A percentile compares a stretch with the other conserved stretches of the same genome.
Evolutionary conservation across 257 asterid species (phyloP).

Genomic region (Plantago major): DNA sequence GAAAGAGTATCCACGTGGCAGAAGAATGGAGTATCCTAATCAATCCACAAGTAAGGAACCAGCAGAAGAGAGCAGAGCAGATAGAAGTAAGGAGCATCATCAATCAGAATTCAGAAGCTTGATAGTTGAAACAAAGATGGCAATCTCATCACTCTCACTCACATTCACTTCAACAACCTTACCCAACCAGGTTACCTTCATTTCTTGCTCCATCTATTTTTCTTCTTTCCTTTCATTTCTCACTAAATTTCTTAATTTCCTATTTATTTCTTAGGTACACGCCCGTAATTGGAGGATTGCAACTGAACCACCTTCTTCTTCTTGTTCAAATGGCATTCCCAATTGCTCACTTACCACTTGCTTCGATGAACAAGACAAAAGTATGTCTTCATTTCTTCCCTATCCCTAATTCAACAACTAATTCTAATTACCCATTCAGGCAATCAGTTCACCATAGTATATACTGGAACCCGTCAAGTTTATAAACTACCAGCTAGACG

Average conservation of each 20-base stretch:
- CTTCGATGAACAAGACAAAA: conserved; percentile 30
- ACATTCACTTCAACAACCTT: conserved; percentile 37
- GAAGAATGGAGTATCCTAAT: conserved; percentile 20
- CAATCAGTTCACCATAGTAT: too few relatives aligned
- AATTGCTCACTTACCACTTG: conserved; percentile 36
- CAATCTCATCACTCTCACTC: conserved; percentile 53
- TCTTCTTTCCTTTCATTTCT: not conserved
- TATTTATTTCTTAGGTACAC: conserved; percentile 23
- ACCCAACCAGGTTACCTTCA: conserved; percentile 29
- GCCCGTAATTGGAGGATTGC: conserved; percentile 24
- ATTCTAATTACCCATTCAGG: too few relatives aligned
- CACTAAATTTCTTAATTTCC: not conserved
- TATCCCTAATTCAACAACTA: too few relatives aligned
- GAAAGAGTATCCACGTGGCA: conserved; percentile 2
- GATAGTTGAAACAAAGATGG: conserved; percentile 30
- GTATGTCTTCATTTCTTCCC: conserved; percentile 24
- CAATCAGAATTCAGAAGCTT: too few relatives aligned
- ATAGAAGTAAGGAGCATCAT: too few relatives aligned
- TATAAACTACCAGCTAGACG: too few relatives aligned
- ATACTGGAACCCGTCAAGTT: too few relatives aligned
- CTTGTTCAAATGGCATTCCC: conserved; percentile 17
- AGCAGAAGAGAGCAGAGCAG: not conserved
- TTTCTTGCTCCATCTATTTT: not conserved
- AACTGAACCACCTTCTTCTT: conserved; percentile 20
- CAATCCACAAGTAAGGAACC: conserved; percentile 18